Evolutionary conservation across 352 stramenopile genomes (phyloP), one percentile per base, ranked within the genome.

Genomic region (Pythium monospermum): DNA sequence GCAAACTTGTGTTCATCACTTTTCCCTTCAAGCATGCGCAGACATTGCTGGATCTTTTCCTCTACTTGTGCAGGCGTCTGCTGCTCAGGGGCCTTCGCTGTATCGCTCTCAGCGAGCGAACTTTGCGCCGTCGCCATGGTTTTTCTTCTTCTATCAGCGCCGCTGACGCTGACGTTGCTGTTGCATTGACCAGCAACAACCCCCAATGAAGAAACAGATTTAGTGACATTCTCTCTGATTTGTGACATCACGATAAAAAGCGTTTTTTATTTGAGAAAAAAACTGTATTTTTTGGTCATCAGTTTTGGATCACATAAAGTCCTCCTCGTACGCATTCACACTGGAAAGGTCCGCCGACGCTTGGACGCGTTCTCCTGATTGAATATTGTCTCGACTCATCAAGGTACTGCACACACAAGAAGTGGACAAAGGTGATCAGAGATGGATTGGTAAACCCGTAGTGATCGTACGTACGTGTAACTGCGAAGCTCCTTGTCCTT

Each of bases 1-100:
- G 83, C 83, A 48, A 94, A 91, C 59, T 92, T 92, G 73, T 94
- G 80, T 64, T 94, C 83, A 41, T 94, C 81, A 6, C 73, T 83
- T 22, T 69, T 68, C 0, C 83, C 83, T 38, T 65, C 58, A 31
- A 94, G 66, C 62, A 91, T 83, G 18, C 58, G 66, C 62, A 94
- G 62, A 40, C 83, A 94, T 28, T 89, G 52, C 31, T 47, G 22
- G 36, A 67, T 50, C 59, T 55, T 46, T 19, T 59, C 32, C 42
- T 67, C 47, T 5, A 13, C 30, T 8, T n/a, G n/a, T n/a, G n/a
- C n/a, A n/a, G n/a, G n/a, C n/a, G n/a, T n/a, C n/a, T n/a, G n/a
- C n/a, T n/a, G n/a, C n/a, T n/a, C n/a, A n/a, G n/a, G n/a, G n/a
- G n/a, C n/a, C n/a, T n/a, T n/a, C n/a, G n/a, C n/a, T n/a, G n/a